Conservation (phyloP, 805 yeast genomes). For the Zygosaccharomyces siamensis region DNA sequence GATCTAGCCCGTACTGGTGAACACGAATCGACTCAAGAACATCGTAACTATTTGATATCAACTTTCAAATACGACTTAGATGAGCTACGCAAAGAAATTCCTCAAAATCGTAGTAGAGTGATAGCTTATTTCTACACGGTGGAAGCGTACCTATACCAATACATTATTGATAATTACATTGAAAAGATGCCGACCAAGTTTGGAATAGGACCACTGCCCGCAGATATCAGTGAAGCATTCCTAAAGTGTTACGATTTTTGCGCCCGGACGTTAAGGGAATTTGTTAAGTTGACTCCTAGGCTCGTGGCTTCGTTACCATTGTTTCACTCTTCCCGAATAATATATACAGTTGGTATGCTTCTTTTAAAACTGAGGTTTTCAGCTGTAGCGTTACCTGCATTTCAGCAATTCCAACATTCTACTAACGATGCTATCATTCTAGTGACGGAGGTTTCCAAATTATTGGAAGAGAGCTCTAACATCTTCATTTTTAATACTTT, state of each 20-base stretch:
- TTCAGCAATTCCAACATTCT: constrained; percentile 41
- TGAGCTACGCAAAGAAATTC: constrained; percentile 38
- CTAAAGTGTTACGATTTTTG: constrained; percentile 52
- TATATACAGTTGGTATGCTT: constrained; percentile 60
- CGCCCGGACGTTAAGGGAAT: constrained; percentile 46
- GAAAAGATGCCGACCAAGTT: constrained; percentile 15
- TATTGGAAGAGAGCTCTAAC: constrained; percentile 29
- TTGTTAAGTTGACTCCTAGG: constrained; percentile 40
- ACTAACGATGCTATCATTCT: constrained; percentile 42
- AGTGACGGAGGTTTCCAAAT: constrained; percentile 24
- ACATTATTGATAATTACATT: constrained; percentile 35
- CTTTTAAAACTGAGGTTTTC: constrained; percentile 52
- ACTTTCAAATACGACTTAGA: constrained; percentile 50
- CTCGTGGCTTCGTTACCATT: constrained; percentile 55
- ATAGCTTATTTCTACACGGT: constrained; percentile 55
- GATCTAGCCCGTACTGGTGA: constrained; percentile 15
- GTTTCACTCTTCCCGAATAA: constrained; percentile 49
- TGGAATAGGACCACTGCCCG: constrained; percentile 20
- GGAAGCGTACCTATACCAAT: constrained; percentile 64
- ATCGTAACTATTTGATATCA: constrained; percentile 16
- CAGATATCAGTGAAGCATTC: constrained; percentile 40
- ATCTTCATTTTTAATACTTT: constrained; percentile 45
- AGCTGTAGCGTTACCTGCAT: constrained; percentile 48
- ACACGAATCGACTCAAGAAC: constrained; percentile 15
- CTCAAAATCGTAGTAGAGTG: constrained; percentile 38